Base-by-base conservation (phyloP, 2,329 filamentous ascomycete species). In the Phyllosticta capitalensis region DNA sequence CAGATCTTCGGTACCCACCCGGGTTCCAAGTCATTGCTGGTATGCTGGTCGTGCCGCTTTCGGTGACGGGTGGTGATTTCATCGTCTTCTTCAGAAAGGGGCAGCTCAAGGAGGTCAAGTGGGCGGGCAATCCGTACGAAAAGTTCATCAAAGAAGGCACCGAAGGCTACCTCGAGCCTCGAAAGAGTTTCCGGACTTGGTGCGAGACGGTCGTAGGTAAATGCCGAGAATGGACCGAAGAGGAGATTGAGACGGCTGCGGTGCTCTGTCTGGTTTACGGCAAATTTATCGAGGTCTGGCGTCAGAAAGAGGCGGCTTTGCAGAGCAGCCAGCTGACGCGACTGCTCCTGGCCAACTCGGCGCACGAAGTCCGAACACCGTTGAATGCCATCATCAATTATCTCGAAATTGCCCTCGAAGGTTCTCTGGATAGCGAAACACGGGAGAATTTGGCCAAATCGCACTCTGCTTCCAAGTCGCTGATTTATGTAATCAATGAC, bases 301-400 rank as follows among this genome's bases (percentile, higher is more conserved):
- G 90, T 59, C 89, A 95, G 69, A 95, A 95, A 65, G 91, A 96
- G 70, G 87, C 86, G 1, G 89, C 89, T 0, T 69, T 95, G 61
- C 87, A 95, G 66, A 92, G 79, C 68, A 95, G 88, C 65, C 87
- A 92, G 61, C 77, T 96, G 1, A 95, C 90, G 0, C 80, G 84
- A 53, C 74, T 96, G 3, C 74, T 96, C 1, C 78, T 96, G 21
- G 89, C 90, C 4, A 95, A 96, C 64, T 95, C 90, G 0, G 91
- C 91, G 0, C 92, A 96, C 64, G 91, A 96, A 75, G 90, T 96
- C 9, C 86, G 92, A 55, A 96, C 91, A 0, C 91, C 91, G 0
- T 75, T 96, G 1, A 96, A 96, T 67, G 91, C 91, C 17, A 95
- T 96, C 67, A 95, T 96, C 72, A 96, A 96, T 66, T 96, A 95